These are phyloP conservation scores for Yarrowia deformans DNA, from an alignment of 805 yeast genomes.

Conservation along the genomic window DNA sequence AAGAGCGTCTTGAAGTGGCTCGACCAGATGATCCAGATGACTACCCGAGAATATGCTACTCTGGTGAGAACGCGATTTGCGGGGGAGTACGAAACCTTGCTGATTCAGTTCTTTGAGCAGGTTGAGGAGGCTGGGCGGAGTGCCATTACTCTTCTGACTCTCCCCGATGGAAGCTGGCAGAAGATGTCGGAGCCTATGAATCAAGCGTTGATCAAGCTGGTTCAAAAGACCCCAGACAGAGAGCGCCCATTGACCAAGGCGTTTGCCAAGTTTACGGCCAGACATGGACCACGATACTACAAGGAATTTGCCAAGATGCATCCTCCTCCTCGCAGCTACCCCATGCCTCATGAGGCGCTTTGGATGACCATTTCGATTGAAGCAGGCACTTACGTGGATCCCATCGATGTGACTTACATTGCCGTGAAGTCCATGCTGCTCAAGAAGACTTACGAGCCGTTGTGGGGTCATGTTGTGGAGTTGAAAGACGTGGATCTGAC, in stretches of 20 bases:
- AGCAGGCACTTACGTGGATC: slow-evolving; percentile 15
- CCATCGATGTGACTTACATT: slow-evolving; percentile 12
- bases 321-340: slow-evolving; percentile 7
- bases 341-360: slow-evolving; percentile 24
- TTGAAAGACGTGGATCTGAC: slow-evolving; percentile 2
- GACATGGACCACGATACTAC: slow-evolving; percentile 18
- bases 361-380: slow-evolving; percentile 16
- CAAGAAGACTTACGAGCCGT: slow-evolving; percentile 6
- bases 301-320: slow-evolving; percentile 17
- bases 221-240: background rate
- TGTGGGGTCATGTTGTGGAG: slow-evolving; percentile 15
- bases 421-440: slow-evolving; percentile 26
- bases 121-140: slow-evolving; percentile 1
- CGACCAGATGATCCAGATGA: slow-evolving; percentile 18
- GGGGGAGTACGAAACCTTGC: slow-evolving; percentile 11
- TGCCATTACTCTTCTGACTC: background rate
- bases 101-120: slow-evolving; percentile 26
- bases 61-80: background rate
- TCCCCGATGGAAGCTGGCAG: slow-evolving; percentile 6
- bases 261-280: slow-evolving; percentile 7
- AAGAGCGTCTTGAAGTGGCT: slow-evolving; percentile 6
- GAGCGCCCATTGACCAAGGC: background rate
- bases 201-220: slow-evolving; percentile 4
- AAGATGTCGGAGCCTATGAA: slow-evolving; percentile 23
- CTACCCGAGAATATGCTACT: background rate